These are phyloP conservation scores for Phlebopus sp. DNA, from an alignment of 1,284 basidiomycete species.

Conservation along the genomic window DNA sequence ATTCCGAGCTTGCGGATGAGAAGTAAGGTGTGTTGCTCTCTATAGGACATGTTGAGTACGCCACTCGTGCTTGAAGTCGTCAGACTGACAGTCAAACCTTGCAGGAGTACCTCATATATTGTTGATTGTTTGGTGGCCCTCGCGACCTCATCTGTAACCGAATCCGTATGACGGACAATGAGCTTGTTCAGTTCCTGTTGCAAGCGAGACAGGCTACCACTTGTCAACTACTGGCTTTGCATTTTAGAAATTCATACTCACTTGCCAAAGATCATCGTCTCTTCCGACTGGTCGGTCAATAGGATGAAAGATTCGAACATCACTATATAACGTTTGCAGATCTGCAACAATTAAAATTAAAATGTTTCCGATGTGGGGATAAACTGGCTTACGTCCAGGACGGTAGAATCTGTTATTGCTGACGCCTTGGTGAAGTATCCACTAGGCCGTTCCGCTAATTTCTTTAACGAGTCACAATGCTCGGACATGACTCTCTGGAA, in stretches of 20 bases:
- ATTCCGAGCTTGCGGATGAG: slow-evolving; percentile 57
- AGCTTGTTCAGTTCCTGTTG: slow-evolving; percentile 82
- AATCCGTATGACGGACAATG: slow-evolving; percentile 69
- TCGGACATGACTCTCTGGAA: slow-evolving; percentile 89
- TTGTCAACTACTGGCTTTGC: slow-evolving; percentile 2
- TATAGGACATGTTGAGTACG: slow-evolving; percentile 21
- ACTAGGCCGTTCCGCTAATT: slow-evolving; percentile 64
- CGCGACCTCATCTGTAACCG: slow-evolving; percentile 59
- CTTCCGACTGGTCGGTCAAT: slow-evolving; percentile 79
- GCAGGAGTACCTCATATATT: slow-evolving; percentile 75
- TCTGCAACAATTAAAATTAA: slow-evolving; percentile 31
- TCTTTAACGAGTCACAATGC: slow-evolving; percentile 78
- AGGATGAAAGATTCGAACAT: slow-evolving; percentile 80
- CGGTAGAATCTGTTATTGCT: slow-evolving; percentile 66
- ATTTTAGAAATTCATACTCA: slow-evolving; percentile 34
- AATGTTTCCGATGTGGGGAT: background rate
- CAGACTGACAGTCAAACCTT: slow-evolving; percentile 69
- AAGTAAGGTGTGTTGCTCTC: slow-evolving; percentile 49
- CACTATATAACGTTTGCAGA: slow-evolving; percentile 67
- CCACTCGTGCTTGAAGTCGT: background rate
- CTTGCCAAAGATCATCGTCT: slow-evolving; percentile 95
- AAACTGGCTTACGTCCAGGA: slow-evolving; percentile 51
- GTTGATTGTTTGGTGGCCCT: slow-evolving; percentile 69
- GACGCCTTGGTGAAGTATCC: slow-evolving; percentile 66
- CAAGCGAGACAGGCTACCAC: slow-evolving; percentile 73